phyloP scores from a whole-genome alignment of 768 basidiomycete genomes.

The Termitomyces sp. region DNA sequence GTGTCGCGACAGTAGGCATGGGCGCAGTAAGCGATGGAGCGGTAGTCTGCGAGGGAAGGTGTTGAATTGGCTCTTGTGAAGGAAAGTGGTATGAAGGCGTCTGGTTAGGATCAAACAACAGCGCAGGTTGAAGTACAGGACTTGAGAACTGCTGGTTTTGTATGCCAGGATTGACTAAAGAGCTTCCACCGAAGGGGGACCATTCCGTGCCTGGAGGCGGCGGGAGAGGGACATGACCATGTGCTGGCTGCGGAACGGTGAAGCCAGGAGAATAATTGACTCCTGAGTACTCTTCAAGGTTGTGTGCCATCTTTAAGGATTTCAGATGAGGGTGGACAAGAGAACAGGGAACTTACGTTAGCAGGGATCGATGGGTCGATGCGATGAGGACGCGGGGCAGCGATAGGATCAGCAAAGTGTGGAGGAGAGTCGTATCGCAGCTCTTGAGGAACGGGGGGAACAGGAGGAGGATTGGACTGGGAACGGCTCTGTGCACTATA shows the following conservation, averaged over 20 bases:
- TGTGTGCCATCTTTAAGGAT: constrained; percentile 54
- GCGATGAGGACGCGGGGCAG: constrained; percentile 63
- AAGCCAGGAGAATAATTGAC: constrained; percentile 24
- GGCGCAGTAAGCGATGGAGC: constrained; percentile 58
- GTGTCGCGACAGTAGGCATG: constrained; percentile 58
- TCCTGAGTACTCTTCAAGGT: constrained; percentile 42
- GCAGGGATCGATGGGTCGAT: constrained; percentile 55
- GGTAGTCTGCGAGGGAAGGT: constrained; percentile 27
- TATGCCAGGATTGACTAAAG: constrained; percentile 1
- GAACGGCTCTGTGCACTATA: constrained; percentile 15
- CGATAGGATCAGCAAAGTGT: constrained; percentile 51
- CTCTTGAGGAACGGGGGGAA: constrained; percentile 27
- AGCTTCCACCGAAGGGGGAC: constrained; percentile 18
- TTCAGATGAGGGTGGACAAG: background rate
- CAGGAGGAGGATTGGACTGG: constrained; percentile 16
- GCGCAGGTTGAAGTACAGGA: constrained; percentile 17
- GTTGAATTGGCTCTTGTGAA: constrained; percentile 40
- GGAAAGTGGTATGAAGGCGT: constrained; percentile 42
- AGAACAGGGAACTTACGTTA: constrained; percentile 43
- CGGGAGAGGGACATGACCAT: constrained; percentile 18
- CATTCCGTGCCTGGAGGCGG: constrained; percentile 20
- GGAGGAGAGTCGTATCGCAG: constrained; percentile 35
- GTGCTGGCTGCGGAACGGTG: constrained; percentile 17
- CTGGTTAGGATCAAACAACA: constrained; percentile 14
- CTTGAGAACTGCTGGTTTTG: constrained; percentile 11